These are phyloP conservation scores for Dactylellina haptotyla DNA, from an alignment of 2,329 filamentous ascomycete species.

Conservation along the genomic window DNA sequence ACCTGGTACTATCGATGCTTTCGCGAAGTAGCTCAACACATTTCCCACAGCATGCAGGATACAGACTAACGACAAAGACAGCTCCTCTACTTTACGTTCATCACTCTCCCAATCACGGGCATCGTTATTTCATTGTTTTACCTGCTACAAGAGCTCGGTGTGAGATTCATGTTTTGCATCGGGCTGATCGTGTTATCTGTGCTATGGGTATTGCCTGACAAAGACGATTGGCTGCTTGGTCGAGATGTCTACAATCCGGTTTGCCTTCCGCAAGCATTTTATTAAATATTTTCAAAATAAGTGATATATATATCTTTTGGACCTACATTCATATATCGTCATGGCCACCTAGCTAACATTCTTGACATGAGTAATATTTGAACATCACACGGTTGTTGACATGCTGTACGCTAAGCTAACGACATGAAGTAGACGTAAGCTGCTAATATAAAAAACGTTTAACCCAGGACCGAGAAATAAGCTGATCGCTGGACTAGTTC, in stretches of 20 bases:
- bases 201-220: constrained; percentile 28
- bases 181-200: constrained; percentile 21
- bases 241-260: constrained; percentile 20
- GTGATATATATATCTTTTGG: no score
- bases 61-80: neutral
- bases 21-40: constrained; percentile 10
- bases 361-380: no score
- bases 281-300: constrained; percentile 31
- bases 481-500: constrained; percentile 10
- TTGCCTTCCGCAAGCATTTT: constrained; percentile 28
- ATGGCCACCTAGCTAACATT: no score
- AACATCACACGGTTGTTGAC: no score
- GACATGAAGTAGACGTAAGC: no score
- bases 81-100: constrained; percentile 25
- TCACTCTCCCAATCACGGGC: constrained; percentile 23
- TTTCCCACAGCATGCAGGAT: neutral
- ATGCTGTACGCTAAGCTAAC: no score
- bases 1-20: constrained; percentile 22
- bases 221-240: constrained; percentile 13
- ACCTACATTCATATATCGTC: no score
- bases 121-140: constrained; percentile 12
- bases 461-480: neutral
- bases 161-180: constrained; percentile 32
- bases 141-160: constrained; percentile 24
- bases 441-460: no score